Evolutionary conservation across 2,329 filamentous ascomycete genomes (phyloP).

Genomic region (Pseudogymnoascus sp.): DNA sequence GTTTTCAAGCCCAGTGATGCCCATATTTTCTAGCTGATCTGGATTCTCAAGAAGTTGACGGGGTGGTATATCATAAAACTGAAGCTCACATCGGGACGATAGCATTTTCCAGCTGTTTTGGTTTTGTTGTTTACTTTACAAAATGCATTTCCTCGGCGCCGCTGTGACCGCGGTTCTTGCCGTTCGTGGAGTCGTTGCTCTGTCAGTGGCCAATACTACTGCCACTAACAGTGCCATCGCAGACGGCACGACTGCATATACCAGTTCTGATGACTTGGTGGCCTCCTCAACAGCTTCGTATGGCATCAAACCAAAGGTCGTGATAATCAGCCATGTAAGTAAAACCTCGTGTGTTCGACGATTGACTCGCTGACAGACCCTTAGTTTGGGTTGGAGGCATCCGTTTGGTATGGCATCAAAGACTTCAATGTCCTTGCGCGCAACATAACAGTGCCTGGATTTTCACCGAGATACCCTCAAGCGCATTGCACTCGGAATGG

Average conservation of each 20-base stretch:
- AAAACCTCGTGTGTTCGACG: background rate
- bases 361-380: background rate
- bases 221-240: background rate
- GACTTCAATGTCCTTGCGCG: conserved; percentile 44
- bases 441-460: conserved; percentile 51
- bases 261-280: background rate
- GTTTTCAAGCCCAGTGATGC: background rate
- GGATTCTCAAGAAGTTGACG: background rate
- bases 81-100: background rate
- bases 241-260: background rate
- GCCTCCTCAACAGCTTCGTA: background rate
- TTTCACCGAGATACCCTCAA: conserved; percentile 57
- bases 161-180: background rate
- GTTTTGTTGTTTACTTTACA: background rate
- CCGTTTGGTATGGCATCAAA: conserved; percentile 47
- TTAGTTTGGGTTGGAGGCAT: conserved; percentile 54
- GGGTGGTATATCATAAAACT: background rate
- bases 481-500: conserved; percentile 55
- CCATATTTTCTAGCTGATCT: background rate
- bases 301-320: conserved; percentile 46
- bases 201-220: background rate
- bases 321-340: conserved; percentile 54
- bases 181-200: background rate
- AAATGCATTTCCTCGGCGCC: background rate
- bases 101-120: background rate